phyloP scores from a whole-genome alignment of 768 basidiomycete genomes.

The Rhodosporidiobolus odoratus region DNA sequence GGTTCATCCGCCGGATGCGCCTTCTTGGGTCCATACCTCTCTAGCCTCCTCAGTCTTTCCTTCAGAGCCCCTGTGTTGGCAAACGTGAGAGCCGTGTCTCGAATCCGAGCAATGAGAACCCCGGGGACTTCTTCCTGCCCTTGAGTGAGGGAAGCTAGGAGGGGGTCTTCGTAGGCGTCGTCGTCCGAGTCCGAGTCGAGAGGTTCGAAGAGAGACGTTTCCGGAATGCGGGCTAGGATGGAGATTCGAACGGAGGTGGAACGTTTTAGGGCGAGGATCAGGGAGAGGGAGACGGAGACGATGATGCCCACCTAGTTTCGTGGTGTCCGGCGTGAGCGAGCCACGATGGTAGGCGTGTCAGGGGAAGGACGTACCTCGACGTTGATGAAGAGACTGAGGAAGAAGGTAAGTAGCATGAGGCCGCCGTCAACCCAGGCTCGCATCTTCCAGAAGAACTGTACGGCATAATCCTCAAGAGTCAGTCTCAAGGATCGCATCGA shows the following conservation, averaged over 20 bases:
- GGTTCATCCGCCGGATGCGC: constrained; percentile 85
- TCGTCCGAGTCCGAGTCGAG: constrained; percentile 80
- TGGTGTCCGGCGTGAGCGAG: neutral
- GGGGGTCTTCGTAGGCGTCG: constrained; percentile 48
- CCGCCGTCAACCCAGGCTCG: constrained; percentile 84
- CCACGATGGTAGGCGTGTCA: neutral
- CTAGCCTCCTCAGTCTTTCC: constrained; percentile 75
- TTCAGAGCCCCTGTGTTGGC: constrained; percentile 95
- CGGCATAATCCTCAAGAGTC: neutral
- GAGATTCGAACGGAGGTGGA: constrained; percentile 86
- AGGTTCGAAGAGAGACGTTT: constrained; percentile 83
- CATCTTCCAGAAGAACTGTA: constrained; percentile 51
- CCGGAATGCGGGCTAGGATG: constrained; percentile 84
- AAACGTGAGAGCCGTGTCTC: constrained; percentile 79
- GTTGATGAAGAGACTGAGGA: constrained; percentile 79
- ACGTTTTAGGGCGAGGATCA: constrained; percentile 81
- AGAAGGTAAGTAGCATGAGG: constrained; percentile 81
- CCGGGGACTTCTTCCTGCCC: constrained; percentile 58
- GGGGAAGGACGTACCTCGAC: constrained; percentile 57
- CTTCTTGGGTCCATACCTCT: constrained; percentile 73
- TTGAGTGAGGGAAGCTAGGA: constrained; percentile 2
- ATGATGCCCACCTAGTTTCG: constrained; percentile 76
- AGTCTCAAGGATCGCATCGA: neutral
- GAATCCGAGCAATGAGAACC: constrained; percentile 76
- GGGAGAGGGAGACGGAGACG: constrained; percentile 78